Percentiles rank a stretch among this genome's conserved stretches.
phyloP scores from a whole-genome alignment of 2,329 filamentous ascomycete genomes.

The Colletotrichum sp. region DNA sequence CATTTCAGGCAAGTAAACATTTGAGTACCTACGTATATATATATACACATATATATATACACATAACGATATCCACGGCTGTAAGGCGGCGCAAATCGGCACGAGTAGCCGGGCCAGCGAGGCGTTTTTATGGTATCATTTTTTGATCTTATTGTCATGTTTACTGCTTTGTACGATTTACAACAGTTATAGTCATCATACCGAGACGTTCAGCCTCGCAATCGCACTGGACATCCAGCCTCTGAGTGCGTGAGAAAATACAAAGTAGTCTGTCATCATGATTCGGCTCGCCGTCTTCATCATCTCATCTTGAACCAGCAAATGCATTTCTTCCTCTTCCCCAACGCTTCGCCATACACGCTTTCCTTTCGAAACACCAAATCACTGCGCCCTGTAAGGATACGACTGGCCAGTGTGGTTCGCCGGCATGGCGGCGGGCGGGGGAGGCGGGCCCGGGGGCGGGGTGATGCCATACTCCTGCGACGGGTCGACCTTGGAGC shows the following conservation, averaged over 20 bases:
- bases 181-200: neutral
- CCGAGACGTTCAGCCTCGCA: neutral
- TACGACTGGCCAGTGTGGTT: slow-evolving; percentile 39
- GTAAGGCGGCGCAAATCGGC: neutral
- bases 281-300: neutral
- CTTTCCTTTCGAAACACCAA: neutral
- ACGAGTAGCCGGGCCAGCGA: neutral
- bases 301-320: neutral
- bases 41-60: neutral
- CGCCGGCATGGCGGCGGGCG: slow-evolving; percentile 25
- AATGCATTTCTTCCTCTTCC: neutral
- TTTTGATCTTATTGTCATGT: neutral
- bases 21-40: neutral
- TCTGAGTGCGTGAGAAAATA: neutral
- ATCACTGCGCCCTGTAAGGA: slow-evolving; percentile 21
- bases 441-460: slow-evolving; percentile 55
- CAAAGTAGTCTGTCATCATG: neutral
- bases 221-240: neutral
- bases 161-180: neutral
- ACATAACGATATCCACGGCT: neutral
- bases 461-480: slow-evolving; percentile 33
- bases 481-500: slow-evolving; percentile 56
- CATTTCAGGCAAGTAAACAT: neutral
- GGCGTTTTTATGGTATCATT: slow-evolving; percentile 11
- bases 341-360: slow-evolving; percentile 1